A percentile compares a stretch with the other conserved stretches of the same genome.
Evolutionary conservation across 2,329 filamentous ascomycete species (phyloP).

Genomic region (Conoideocrella luteorostrata): DNA sequence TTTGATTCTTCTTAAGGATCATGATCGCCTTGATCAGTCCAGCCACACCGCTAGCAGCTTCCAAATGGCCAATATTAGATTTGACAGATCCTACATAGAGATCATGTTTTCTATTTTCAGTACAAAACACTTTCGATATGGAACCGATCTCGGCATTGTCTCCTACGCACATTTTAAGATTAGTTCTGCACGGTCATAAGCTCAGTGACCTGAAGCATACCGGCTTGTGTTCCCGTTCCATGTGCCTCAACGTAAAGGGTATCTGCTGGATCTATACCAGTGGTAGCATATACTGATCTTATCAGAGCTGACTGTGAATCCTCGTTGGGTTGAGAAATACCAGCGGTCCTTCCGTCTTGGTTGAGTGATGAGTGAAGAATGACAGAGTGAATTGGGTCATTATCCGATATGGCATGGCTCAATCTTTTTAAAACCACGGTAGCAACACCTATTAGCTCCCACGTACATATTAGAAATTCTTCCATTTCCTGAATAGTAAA

Average conservation of each 20-base stretch:
- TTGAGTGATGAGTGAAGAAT: constrained; percentile 29
- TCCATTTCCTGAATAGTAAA: no score
- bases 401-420: constrained; percentile 33
- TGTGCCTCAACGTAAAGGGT: no score
- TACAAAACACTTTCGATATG: constrained; percentile 19
- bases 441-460: no score
- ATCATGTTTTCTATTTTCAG: constrained; percentile 12
- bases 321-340: constrained; percentile 25
- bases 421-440: constrained; percentile 39
- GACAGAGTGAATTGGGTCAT: constrained; percentile 29
- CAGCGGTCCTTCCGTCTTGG: constrained; percentile 33
- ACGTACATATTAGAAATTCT: no score
- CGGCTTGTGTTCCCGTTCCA: no score
- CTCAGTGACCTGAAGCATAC: no score
- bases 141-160: background rate
- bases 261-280: no score
- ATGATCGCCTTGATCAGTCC: constrained; percentile 15
- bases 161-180: no score
- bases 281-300: constrained; percentile 18
- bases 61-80: constrained; percentile 20
- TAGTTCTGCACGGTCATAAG: no score
- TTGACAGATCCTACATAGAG: constrained; percentile 22
- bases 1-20: constrained; percentile 13
- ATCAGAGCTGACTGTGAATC: constrained; percentile 18
- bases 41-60: constrained; percentile 20